These are phyloP conservation scores for Mariannaea sp. DNA, from an alignment of 2,329 filamentous ascomycete genomes.

Conservation along the genomic window DNA sequence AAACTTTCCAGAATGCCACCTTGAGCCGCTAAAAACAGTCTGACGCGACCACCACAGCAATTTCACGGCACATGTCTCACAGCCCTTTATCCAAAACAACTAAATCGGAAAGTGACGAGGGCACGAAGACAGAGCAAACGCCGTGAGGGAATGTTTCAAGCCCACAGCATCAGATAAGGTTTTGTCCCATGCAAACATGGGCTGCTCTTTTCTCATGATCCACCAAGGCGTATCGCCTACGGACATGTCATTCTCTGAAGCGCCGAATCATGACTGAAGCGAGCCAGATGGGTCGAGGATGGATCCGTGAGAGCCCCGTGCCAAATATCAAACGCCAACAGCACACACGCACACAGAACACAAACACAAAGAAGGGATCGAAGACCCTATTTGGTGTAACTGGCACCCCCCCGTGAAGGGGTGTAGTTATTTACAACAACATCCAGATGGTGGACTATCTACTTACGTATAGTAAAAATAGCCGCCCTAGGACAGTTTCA, in stretches of 20 bases:
- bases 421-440: no score
- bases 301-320: neutral
- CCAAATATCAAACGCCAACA: slow-evolving; percentile 10
- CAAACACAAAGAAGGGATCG: no score
- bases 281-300: slow-evolving; percentile 12
- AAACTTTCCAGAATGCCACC: slow-evolving; percentile 39
- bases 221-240: slow-evolving; percentile 28
- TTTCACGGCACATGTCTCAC: slow-evolving; percentile 35
- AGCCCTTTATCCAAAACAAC: slow-evolving; percentile 18
- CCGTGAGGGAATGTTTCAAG: slow-evolving; percentile 18
- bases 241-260: slow-evolving; percentile 1
- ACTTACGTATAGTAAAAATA: no score
- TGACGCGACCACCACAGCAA: slow-evolving; percentile 35
- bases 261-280: neutral
- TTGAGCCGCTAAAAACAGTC: slow-evolving; percentile 31
- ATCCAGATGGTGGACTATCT: no score
- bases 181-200: slow-evolving; percentile 19
- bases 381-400: no score
- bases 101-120: slow-evolving; percentile 24
- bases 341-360: no score
- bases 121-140: neutral
- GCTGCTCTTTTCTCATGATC: neutral
- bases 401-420: no score
- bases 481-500: no score
- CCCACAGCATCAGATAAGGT: slow-evolving; percentile 25